Percentiles rank a stretch among this genome's conserved stretches.
Conservation (phyloP, 2,329 filamentous ascomycete species). For the Curvularia eragrostidis region DNA sequence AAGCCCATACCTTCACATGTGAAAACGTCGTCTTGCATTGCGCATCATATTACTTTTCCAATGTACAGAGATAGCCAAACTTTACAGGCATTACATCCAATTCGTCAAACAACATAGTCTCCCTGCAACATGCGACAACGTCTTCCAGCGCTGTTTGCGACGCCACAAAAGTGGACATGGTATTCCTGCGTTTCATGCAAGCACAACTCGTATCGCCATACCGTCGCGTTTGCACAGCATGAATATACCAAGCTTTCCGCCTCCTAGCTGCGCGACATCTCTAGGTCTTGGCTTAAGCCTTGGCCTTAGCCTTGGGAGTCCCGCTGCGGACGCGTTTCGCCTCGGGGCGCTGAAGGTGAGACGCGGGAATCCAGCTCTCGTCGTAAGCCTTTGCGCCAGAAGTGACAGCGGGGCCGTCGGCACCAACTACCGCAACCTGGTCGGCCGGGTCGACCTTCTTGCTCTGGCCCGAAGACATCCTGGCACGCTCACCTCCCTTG, state of each 20-base stretch:
- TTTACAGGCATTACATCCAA: conserved; percentile 23
- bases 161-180: not conserved
- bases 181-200: not conserved
- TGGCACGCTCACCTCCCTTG: conserved; percentile 70
- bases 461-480: conserved; percentile 64
- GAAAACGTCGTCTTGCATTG: not conserved
- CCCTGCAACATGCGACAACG: not conserved
- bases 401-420: conserved; percentile 72
- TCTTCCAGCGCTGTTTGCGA: not conserved
- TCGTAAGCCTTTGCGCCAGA: conserved; percentile 79
- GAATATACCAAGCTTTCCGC: not conserved
- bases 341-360: conserved; percentile 86
- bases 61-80: conserved; percentile 27
- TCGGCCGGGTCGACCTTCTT: conserved; percentile 71
- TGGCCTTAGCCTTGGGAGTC: conserved; percentile 50
- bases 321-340: conserved; percentile 66
- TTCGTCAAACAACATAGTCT: conserved; percentile 12
- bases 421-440: conserved; percentile 68
- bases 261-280: not conserved
- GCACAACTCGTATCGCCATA: not conserved
- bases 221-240: not conserved
- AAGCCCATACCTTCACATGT: not conserved
- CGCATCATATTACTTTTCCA: conserved; percentile 19
- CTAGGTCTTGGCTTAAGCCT: conserved; percentile 46
- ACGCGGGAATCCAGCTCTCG: conserved; percentile 90